These are phyloP conservation scores for Mortierella hygrophila DNA, from an alignment of 192 early-diverging fungal genomes.

Conservation along the genomic window DNA sequence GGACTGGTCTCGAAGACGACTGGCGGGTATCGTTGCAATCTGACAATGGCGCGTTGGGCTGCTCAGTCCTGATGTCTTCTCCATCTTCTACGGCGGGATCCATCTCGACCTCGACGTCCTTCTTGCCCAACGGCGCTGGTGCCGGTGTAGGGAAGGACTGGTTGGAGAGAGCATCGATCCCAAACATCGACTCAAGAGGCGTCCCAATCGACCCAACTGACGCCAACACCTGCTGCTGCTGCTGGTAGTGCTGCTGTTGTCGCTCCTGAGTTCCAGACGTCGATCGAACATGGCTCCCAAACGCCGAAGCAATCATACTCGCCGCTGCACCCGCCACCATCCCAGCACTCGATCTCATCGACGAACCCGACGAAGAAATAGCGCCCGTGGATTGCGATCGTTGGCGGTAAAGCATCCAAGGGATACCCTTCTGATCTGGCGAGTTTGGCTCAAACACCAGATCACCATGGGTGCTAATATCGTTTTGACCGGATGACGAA, in stretches of 20 bases:
- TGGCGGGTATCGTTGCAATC: background rate
- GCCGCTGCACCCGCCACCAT: background rate
- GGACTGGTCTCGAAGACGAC: background rate
- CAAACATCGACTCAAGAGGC: background rate
- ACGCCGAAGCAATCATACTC: background rate
- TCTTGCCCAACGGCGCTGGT: too few species aligned
- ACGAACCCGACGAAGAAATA: background rate
- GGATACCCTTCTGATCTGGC: constrained; percentile 5
- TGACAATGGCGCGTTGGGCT: background rate
- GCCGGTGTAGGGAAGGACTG: background rate
- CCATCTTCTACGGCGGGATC: background rate
- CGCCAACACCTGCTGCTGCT: background rate
- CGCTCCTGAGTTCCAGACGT: background rate
- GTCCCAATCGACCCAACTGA: background rate
- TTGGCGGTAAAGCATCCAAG: constrained; percentile 37
- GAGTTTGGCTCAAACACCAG: constrained; percentile 26
- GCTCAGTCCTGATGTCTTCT: background rate
- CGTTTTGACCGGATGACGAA: background rate
- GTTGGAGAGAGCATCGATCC: background rate
- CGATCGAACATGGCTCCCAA: background rate
- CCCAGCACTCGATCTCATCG: background rate
- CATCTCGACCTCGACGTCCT: background rate
- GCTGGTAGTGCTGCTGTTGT: background rate
- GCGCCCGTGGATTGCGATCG: constrained; percentile 23
- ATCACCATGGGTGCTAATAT: background rate